Conservation (phyloP, 495 filamentous ascomycete genomes). For the Aspergillus avenaceus region DNA sequence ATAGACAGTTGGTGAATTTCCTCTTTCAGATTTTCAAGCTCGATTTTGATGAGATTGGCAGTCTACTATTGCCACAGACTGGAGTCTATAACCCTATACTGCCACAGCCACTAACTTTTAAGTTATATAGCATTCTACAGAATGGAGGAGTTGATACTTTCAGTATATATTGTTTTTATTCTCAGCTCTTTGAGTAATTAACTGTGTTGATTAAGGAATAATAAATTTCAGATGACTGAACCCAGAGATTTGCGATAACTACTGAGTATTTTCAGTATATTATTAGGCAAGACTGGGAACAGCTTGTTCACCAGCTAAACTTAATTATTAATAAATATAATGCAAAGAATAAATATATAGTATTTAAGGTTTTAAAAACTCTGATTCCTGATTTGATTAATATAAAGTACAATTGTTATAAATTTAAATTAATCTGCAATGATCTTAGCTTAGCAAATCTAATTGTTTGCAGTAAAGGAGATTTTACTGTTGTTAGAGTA, state of each 20-base stretch:
- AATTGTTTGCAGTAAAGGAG: conserved; percentile 26
- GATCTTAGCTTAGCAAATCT: conserved; percentile 33
- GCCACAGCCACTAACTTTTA: conserved; percentile 25
- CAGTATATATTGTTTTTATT: conserved; percentile 14
- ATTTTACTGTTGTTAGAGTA: conserved; percentile 30
- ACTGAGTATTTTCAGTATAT: conserved; percentile 32
- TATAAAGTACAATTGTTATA: conserved; percentile 20
- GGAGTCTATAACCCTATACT: conserved; percentile 7
- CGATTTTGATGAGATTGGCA: conserved; percentile 24
- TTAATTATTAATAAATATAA: conserved; percentile 18
- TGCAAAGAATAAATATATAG: conserved; percentile 20
- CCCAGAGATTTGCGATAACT: conserved; percentile 22
- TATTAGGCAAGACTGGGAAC: conserved; percentile 27
- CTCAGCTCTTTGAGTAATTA: neutral
- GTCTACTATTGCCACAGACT: conserved; percentile 12
- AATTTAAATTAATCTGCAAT: conserved; percentile 35
- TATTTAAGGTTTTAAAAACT: conserved; percentile 21
- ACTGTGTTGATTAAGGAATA: conserved; percentile 2
- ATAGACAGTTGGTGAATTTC: conserved; percentile 28
- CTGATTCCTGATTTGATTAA: conserved; percentile 23
- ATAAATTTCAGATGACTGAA: conserved; percentile 32
- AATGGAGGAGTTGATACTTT: conserved; percentile 33
- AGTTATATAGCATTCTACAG: conserved; percentile 27
- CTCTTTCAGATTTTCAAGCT: conserved; percentile 23
- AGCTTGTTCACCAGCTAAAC: conserved; percentile 30